phyloP scores from a whole-genome alignment of 345 rosid genomes.

The Citrus glauca region DNA sequence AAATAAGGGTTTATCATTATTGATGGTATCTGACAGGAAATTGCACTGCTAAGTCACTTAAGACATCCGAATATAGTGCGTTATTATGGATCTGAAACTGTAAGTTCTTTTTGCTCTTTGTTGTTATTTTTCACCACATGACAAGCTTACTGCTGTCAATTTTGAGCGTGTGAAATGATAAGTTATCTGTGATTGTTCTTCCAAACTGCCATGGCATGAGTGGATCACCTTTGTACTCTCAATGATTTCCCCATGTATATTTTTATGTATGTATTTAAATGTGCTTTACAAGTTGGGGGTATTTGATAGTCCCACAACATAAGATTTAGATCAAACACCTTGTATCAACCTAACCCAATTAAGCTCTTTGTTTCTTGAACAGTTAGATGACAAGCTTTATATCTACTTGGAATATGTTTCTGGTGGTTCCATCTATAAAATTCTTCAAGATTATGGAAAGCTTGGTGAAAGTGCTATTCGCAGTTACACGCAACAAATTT shows the following conservation, averaged over 20 bases:
- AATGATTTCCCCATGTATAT: too few species aligned
- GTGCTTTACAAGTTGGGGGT: neutral
- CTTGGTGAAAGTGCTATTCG: conserved; percentile 72
- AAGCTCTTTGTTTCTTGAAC: conserved; percentile 19
- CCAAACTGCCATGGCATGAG: neutral
- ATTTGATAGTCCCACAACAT: neutral
- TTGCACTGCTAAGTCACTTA: conserved; percentile 57
- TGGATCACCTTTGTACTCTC: too few species aligned
- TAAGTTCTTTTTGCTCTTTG: conserved; percentile 24
- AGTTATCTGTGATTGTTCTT: neutral
- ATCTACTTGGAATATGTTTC: conserved; percentile 84
- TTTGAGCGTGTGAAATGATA: neutral
- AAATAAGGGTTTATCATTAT: neutral
- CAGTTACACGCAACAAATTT: conserved; percentile 72
- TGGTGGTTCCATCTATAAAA: conserved; percentile 81
- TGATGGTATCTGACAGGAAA: conserved; percentile 48
- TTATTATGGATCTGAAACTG: conserved; percentile 76
- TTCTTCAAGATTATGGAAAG: conserved; percentile 76
- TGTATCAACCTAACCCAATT: neutral
- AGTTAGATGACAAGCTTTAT: conserved; percentile 67
- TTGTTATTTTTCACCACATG: neutral
- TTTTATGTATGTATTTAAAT: neutral
- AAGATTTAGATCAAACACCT: neutral
- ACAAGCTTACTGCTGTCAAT: neutral
- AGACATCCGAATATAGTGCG: conserved; percentile 74